Percentiles rank a stretch among this genome's conserved stretches.
Evolutionary conservation across 2,329 filamentous ascomycete genomes (phyloP).

Genomic region (Colletotrichum echinochloae): DNA sequence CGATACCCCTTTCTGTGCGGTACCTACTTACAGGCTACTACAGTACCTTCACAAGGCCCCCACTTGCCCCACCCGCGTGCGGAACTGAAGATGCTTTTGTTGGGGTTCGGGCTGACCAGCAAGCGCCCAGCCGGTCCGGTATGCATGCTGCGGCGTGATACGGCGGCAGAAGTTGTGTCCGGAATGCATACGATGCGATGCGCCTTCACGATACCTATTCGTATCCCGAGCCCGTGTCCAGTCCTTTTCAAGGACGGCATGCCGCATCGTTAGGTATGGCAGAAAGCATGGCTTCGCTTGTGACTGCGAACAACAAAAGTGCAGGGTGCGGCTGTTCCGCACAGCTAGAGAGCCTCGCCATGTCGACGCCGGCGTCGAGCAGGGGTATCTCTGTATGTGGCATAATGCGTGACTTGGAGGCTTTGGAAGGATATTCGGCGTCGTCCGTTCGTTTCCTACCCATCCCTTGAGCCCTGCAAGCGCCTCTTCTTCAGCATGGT

Average conservation of each 20-base stretch:
- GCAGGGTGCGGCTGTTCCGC: constrained; percentile 5
- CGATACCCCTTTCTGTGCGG: too few relatives aligned
- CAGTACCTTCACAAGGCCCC: too few relatives aligned
- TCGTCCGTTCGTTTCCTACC: background rate
- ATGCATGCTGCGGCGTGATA: background rate
- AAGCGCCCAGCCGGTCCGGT: background rate
- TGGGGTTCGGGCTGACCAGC: constrained; percentile 14
- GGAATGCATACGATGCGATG: constrained; percentile 20
- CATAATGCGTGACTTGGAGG: constrained; percentile 1
- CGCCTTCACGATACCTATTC: constrained; percentile 5
- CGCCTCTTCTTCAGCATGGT: constrained; percentile 12
- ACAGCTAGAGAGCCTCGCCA: background rate
- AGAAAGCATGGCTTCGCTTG: constrained; percentile 29
- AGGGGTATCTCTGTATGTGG: background rate
- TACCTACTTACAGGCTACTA: too few relatives aligned
- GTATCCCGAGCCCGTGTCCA: constrained; percentile 7
- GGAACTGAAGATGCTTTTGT: background rate
- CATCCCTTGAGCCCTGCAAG: constrained; percentile 1
- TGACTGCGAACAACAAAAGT: constrained; percentile 24
- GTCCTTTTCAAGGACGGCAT: background rate
- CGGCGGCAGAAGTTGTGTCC: background rate
- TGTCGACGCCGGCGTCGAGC: background rate
- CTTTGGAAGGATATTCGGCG: constrained; percentile 13
- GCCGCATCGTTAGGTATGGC: constrained; percentile 17
- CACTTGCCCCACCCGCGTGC: too few relatives aligned